These are phyloP conservation scores for Tricholoma sp. DNA, from an alignment of 768 basidiomycete genomes.

Conservation along the genomic window DNA sequence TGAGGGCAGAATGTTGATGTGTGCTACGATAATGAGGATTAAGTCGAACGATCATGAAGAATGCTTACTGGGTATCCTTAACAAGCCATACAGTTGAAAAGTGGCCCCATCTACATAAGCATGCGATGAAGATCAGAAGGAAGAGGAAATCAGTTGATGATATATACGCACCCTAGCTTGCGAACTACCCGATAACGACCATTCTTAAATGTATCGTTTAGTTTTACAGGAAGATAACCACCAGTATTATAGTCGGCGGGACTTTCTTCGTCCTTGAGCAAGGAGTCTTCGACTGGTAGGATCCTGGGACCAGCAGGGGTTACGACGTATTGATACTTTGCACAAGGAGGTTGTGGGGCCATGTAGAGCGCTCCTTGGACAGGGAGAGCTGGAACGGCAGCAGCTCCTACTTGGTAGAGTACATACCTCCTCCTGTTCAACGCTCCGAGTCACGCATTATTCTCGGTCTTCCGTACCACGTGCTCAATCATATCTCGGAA, in stretches of 20 bases:
- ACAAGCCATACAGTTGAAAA: slow-evolving; percentile 95
- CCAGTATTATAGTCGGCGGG: slow-evolving; percentile 81
- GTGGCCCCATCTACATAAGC: slow-evolving; percentile 73
- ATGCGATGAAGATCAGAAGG: slow-evolving; percentile 15
- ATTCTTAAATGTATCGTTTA: slow-evolving; percentile 79
- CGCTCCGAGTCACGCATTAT: background rate
- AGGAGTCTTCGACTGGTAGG: slow-evolving; percentile 59
- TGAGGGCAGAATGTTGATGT: slow-evolving; percentile 80
- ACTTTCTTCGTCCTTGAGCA: slow-evolving; percentile 73
- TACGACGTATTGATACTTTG: slow-evolving; percentile 73
- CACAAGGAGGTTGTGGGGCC: slow-evolving; percentile 62
- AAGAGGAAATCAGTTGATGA: slow-evolving; percentile 18
- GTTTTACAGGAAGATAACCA: slow-evolving; percentile 75
- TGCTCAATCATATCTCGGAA: no score
- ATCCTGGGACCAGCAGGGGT: slow-evolving; percentile 64
- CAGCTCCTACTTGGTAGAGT: background rate
- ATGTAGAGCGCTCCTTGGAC: slow-evolving; percentile 33
- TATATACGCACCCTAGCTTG: slow-evolving; percentile 71
- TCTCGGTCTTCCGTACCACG: background rate
- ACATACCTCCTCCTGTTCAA: background rate
- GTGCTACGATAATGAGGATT: slow-evolving; percentile 37
- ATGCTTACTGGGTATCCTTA: slow-evolving; percentile 63
- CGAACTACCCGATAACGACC: slow-evolving; percentile 82
- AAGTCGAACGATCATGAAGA: slow-evolving; percentile 11
- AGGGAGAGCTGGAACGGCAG: slow-evolving; percentile 11